Base-by-base conservation (phyloP, 306 rosid genomes). In the Citrullus amarus region DNA sequence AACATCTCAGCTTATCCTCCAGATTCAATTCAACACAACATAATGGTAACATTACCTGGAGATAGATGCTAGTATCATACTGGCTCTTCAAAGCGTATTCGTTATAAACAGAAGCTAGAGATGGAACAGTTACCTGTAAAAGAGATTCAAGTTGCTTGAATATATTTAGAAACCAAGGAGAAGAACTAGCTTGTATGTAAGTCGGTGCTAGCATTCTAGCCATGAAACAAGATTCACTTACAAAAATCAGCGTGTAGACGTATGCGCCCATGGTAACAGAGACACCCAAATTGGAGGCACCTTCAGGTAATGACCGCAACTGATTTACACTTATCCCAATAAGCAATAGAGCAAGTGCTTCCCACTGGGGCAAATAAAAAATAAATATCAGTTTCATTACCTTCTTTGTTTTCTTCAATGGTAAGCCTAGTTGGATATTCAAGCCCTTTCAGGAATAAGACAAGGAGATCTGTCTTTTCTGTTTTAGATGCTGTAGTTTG, bases 1-100 rank as follows among this genome's bases (percentile, higher is more conserved):
- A 22, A 30, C 16, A 28, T 9, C 44, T 34, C 77, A 18, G 43
- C 48, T 54, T 17, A 41, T 56, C n/a, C 51, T 28, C 25, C 8
- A 56, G 60, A 15, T 32, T 59, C 43, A 70, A 22, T 53, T 25
- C 38, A 32, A 51, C 38, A 61, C 44, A 54, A 53, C 65, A 34
- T 41, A 68, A 38, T 25, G 66, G 55, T 41, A 39, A 44, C 46
- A 67, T 86, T 71, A 96, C 99, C 99, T 96, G 99, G 53, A 96
- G 96, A 89, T 96, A 96, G 81, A 96, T 96, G 90, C 99, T 96
- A 28, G 99, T 96, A 80, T 96, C 99, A 82, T 91, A 96, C 84
- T 96, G 99, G 83, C 99, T 96, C 88, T 96, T 96, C 92, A 96
- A 82, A 83, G 99, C 99, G 86, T 93, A 96, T 87, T 96, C 99